Percentiles rank a stretch among this genome's conserved stretches.
Evolutionary conservation across 2,329 filamentous ascomycete genomes (phyloP).

Genomic region (Thermothelomyces thermophilus): DNA sequence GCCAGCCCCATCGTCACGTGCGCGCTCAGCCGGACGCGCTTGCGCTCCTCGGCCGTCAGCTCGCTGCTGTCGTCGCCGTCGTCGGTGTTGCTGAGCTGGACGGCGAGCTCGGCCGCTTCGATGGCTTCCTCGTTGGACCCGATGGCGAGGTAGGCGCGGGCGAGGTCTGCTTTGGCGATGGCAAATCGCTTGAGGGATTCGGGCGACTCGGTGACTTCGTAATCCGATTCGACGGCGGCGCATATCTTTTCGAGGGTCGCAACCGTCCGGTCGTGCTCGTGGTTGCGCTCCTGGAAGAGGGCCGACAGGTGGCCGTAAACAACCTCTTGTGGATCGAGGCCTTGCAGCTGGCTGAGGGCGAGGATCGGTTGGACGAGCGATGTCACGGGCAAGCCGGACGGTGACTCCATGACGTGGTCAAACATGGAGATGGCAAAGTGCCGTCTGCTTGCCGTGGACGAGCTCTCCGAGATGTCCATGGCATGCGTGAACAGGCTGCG

Average conservation of each 20-base stretch:
- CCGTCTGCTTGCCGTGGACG: slow-evolving; percentile 63
- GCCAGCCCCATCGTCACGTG: slow-evolving; percentile 82
- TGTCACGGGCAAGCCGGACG: slow-evolving; percentile 44
- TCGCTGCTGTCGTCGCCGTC: slow-evolving; percentile 63
- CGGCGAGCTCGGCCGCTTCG: slow-evolving; percentile 72
- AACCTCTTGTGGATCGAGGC: slow-evolving; percentile 63
- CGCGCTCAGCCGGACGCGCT: slow-evolving; percentile 70
- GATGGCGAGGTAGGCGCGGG: slow-evolving; percentile 70
- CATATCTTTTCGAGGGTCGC: slow-evolving; percentile 45
- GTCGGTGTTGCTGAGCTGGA: slow-evolving; percentile 70
- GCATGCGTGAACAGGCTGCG: slow-evolving; percentile 85
- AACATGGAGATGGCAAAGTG: slow-evolving; percentile 79
- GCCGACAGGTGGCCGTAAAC: slow-evolving; percentile 71
- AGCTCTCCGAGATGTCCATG: slow-evolving; percentile 82
- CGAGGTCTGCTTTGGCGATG: slow-evolving; percentile 78
- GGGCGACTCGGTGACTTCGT: slow-evolving; percentile 74
- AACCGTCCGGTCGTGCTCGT: slow-evolving; percentile 60
- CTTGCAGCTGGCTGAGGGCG: slow-evolving; percentile 72
- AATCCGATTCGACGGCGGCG: slow-evolving; percentile 66
- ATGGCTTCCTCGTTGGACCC: slow-evolving; percentile 60
- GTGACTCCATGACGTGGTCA: slow-evolving; percentile 63
- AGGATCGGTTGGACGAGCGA: slow-evolving; percentile 82
- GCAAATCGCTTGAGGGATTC: slow-evolving; percentile 69
- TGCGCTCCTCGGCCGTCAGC: slow-evolving; percentile 57
- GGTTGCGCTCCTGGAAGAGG: slow-evolving; percentile 73